A percentile compares a stretch with the other conserved stretches of the same genome.
Conservation (phyloP, 2,329 filamentous ascomycete species). For the Escovopsis weberi region DNA sequence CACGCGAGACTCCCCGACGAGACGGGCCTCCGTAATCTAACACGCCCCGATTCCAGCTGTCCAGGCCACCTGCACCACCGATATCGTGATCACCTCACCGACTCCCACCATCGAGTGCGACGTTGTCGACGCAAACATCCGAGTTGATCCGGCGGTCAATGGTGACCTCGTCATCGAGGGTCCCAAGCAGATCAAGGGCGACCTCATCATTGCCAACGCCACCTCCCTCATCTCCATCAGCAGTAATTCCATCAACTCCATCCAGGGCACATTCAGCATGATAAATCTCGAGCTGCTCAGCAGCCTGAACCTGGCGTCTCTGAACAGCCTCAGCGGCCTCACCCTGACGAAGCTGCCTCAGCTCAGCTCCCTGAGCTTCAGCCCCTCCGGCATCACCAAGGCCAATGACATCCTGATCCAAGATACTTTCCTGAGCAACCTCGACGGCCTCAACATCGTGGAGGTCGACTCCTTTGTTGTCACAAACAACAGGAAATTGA, state of each 20-base stretch:
- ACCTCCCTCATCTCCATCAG: constrained; percentile 43
- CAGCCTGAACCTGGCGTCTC: constrained; percentile 48
- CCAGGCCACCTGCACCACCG: constrained; percentile 27
- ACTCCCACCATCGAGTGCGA: constrained; percentile 49
- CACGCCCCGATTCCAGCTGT: constrained; percentile 10
- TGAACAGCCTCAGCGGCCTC: constrained; percentile 53
- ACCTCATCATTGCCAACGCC: constrained; percentile 48
- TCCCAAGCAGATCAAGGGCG: constrained; percentile 39
- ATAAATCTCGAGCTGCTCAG: constrained; percentile 54
- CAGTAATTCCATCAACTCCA: constrained; percentile 44
- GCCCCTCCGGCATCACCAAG: constrained; percentile 44
- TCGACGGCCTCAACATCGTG: constrained; percentile 69
- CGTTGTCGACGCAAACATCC: constrained; percentile 55
- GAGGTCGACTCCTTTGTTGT: constrained; percentile 62
- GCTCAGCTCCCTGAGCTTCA: constrained; percentile 35
- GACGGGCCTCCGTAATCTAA: not conserved
- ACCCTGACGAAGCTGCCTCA: constrained; percentile 56
- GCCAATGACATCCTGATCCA: constrained; percentile 58
- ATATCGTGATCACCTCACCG: constrained; percentile 50
- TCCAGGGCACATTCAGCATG: constrained; percentile 58
- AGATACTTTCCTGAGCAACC: constrained; percentile 69
- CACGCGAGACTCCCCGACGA: too few species aligned
- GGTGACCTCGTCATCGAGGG: constrained; percentile 49
- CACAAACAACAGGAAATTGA: constrained; percentile 79
- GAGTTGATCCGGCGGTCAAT: constrained; percentile 41